Base-by-base conservation (phyloP, 208 protist species). In the Acanthamoeba healyi region DNA sequence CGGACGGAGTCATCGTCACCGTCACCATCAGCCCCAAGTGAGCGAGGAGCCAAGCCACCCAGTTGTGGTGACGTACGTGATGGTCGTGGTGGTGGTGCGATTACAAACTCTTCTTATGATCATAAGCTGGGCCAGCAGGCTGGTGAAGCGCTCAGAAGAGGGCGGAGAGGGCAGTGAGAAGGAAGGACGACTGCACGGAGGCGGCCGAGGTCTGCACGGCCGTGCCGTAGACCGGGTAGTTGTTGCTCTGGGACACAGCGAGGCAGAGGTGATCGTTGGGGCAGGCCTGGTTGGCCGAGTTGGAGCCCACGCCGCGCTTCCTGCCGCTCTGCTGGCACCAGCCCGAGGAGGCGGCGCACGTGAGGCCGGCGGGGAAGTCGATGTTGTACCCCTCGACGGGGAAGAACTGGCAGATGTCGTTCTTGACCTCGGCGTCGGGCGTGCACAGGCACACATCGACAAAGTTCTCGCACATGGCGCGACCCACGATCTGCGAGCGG, bases 11-110 rank as follows among this genome's bases (percentile, higher is more conserved):
- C 34, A 42, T 26, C 9, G 24, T 91, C 29, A 72, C 84, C 34
- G 40, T 91, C 56, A 91, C 56, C 38, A 72, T 91, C 56, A 90
- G 34, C 51, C 82, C 82, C 22, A 82, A 82, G 72, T 72, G 19
- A n/a, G n/a, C n/a, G n/a, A n/a, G n/a, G 19, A 26, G 44, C 44
- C 44, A 49, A 49, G 12, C 12, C 44, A 15, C 12, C 12, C 19
- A 22, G n/a, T n/a, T n/a, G n/a, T n/a, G n/a, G n/a, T n/a, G n/a
- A n/a, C n/a, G n/a, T n/a, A n/a, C n/a, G n/a, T n/a, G n/a, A n/a
- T n/a, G n/a, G n/a, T n/a, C n/a, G n/a, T n/a, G n/a, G n/a, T n/a
- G n/a, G n/a, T n/a, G n/a, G n/a, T n/a, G n/a, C n/a, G n/a, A n/a
- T n/a, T n/a, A n/a, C n/a, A 56, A 7, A 4, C 44, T 49, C 12